These are phyloP conservation scores for Ceratocystis colombiana DNA, from an alignment of 2,329 filamentous ascomycete genomes.

Conservation along the genomic window DNA sequence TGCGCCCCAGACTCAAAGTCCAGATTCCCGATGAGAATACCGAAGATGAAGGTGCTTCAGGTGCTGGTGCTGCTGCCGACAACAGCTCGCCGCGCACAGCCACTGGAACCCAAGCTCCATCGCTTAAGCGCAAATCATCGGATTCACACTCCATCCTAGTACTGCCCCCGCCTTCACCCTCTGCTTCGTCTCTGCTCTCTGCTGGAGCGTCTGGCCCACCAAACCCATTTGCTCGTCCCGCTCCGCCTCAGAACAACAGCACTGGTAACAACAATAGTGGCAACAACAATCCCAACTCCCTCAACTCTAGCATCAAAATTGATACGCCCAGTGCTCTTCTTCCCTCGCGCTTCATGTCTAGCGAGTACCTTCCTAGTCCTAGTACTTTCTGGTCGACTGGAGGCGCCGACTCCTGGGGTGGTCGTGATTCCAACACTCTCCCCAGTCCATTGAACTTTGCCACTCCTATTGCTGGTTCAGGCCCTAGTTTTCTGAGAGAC, in stretches of 20 bases:
- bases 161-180: conserved; percentile 85
- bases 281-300: conserved; percentile 32
- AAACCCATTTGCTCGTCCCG: conserved; percentile 87
- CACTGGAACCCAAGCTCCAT: conserved; percentile 29
- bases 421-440: conserved; percentile 72
- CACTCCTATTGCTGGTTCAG: conserved; percentile 59
- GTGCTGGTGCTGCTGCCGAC: conserved; percentile 63
- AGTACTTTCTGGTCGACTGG: conserved; percentile 63
- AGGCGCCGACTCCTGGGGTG: conserved; percentile 64
- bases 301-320: conserved; percentile 35
- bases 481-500: conserved; percentile 54
- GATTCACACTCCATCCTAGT: conserved; percentile 58
- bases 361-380: conserved; percentile 78
- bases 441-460: conserved; percentile 89
- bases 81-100: conserved; percentile 55
- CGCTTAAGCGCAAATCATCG: conserved; percentile 17
- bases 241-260: conserved; percentile 53
- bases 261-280: conserved; percentile 29
- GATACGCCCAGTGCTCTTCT: conserved; percentile 70
- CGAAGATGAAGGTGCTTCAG: conserved; percentile 32
- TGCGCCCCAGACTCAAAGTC: conserved; percentile 71
- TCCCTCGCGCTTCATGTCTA: conserved; percentile 80
- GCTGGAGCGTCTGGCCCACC: conserved; percentile 86
- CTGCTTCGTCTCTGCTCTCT: conserved; percentile 71
- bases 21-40: conserved; percentile 67